Base-by-base conservation (phyloP, 1,139 yeast species). In the Magnusiomyces ingens region DNA sequence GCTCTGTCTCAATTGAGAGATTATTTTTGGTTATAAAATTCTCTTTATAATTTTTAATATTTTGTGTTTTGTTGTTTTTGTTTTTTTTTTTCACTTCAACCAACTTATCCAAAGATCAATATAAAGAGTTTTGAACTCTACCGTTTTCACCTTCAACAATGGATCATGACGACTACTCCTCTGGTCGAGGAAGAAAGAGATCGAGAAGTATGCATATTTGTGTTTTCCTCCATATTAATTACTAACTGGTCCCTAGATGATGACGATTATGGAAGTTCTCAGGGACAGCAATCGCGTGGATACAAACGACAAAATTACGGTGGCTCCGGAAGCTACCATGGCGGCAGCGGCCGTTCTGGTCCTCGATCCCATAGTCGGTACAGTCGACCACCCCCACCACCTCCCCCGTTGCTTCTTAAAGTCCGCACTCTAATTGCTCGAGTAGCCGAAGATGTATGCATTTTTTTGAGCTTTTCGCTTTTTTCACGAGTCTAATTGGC, bases 361-460 rank as follows among this genome's bases (percentile, higher is more conserved):
- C 21, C 13, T 42, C 45, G 21, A n/a, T 12, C 29, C 3, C 26
- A 13, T 5, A 19, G 40, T 13, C 17, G 17, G n/a, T 13, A 36
- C 11, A 36, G 40, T 21, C 48, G 51, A 48, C 32, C 51, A 19
- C 49, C 53, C 2, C 56, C 51, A 22, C 32, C 42, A 13, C 48
- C 45, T 6, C 48, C 56, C 13, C 54, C 55, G 4, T 48, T 47
- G 18, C 38, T 52, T 44, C 51, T 49, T 17, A 52, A 50, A 32
- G 42, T 56, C 36, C 40, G 40, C 17, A 36, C 40, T 5, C 36
- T 57, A 46, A 59, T 65, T 41, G 65, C 64, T 22, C 69, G 66
- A 52, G 52, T 66, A 37, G 69, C 69, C 32, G 69, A 66, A 53
- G 67, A 68, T 21, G 62, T 60, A 54, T 38, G 61, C 57, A 11